Evolutionary conservation across 2,329 filamentous ascomycete species (phyloP).

Genomic region (Atkinsonella hypoxylon): DNA sequence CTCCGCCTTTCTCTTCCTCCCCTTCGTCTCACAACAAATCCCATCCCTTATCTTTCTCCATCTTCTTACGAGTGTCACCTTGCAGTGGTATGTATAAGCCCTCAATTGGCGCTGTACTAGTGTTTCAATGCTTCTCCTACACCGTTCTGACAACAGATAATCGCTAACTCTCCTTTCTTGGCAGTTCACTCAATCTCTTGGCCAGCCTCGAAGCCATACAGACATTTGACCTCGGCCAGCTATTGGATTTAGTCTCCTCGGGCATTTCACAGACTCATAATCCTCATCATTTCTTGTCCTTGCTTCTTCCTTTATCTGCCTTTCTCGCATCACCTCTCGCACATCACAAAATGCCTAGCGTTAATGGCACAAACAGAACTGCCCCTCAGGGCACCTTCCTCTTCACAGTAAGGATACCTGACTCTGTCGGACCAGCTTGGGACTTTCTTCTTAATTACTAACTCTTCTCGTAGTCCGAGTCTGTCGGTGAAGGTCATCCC

Average conservation of each 20-base stretch:
- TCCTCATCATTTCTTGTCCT: neutral
- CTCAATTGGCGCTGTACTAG: neutral
- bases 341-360: constrained; percentile 34
- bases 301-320: neutral
- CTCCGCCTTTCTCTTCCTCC: constrained; percentile 7
- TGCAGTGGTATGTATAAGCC: neutral
- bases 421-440: neutral
- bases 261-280: neutral
- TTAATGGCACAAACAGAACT: constrained; percentile 36
- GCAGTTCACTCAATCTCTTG: neutral
- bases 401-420: constrained; percentile 51
- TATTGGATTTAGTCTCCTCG: constrained; percentile 1
- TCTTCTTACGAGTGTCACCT: neutral
- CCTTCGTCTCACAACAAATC: constrained; percentile 1
- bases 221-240: neutral
- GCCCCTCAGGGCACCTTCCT: constrained; percentile 57
- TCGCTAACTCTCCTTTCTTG: neutral
- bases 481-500: constrained; percentile 81
- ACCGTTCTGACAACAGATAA: neutral
- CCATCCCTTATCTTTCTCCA: neutral
- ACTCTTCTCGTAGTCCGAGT: constrained; percentile 54
- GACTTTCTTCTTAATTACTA: constrained; percentile 8
- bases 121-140: neutral
- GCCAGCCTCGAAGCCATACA: constrained; percentile 1
- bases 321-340: constrained; percentile 12